Evolutionary conservation across 805 yeast genomes (phyloP).

Genomic region (Citeromyces nyonsensis): DNA sequence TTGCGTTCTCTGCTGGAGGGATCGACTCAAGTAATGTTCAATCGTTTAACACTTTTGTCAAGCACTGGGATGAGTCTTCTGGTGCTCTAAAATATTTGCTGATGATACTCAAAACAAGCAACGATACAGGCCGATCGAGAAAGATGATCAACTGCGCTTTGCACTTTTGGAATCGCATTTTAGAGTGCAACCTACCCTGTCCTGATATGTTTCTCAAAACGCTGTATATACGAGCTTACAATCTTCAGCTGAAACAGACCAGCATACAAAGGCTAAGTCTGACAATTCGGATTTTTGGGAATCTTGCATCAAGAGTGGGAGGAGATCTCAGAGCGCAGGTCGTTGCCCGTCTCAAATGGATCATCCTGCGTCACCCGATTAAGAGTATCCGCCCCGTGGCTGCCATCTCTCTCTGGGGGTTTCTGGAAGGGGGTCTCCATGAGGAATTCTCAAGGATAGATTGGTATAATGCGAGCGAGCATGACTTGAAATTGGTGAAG

Average conservation of each 20-base stretch:
- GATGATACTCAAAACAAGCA: constrained; percentile 11
- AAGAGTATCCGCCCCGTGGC: too few species aligned
- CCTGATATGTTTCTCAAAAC: constrained; percentile 16
- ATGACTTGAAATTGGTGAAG: too few species aligned
- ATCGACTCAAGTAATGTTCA: constrained; percentile 5
- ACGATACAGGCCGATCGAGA: not conserved
- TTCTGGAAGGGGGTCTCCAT: too few species aligned
- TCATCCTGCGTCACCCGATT: too few species aligned
- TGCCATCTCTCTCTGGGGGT: too few species aligned
- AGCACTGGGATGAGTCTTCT: not conserved
- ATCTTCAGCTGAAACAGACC: constrained; percentile 29
- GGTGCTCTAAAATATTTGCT: constrained; percentile 10
- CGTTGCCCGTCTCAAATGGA: too few species aligned
- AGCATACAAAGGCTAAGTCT: too few species aligned
- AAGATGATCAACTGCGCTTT: constrained; percentile 9
- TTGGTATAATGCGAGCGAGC: too few species aligned
- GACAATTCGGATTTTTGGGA: too few species aligned
- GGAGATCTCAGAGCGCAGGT: too few species aligned
- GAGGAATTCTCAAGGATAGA: too few species aligned
- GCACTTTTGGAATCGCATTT: constrained; percentile 17
- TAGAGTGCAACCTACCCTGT: constrained; percentile 20
- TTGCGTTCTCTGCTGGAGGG: constrained; percentile 33
- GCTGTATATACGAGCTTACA: constrained; percentile 32
- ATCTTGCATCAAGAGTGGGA: too few species aligned
- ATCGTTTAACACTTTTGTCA: constrained; percentile 2